Base-by-base conservation (phyloP, 805 yeast genomes). In the Kuraishia capsulata region DNA sequence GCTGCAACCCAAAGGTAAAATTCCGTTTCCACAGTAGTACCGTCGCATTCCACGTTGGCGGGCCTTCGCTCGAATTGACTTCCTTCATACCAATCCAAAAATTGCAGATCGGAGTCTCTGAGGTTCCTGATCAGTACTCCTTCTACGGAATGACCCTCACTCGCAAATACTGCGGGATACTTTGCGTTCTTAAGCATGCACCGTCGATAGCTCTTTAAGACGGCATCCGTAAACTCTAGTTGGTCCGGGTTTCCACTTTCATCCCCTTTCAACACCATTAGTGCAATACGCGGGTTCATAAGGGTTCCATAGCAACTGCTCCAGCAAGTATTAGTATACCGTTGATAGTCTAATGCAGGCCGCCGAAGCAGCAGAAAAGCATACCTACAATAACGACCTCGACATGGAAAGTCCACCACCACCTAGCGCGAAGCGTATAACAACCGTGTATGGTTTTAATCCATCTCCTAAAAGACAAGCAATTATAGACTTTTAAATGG, bases 11-110 rank as follows among this genome's bases (percentile, higher is more conserved):
- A 36, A 6, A 11, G 14, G 38, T 28, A 36, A 5, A 20, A 24
- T 14, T 36, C 25, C 4, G 38, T 29, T 13, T 10, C 17, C 21
- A 16, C 33, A 5, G 8, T 31, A 16, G 23, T 5, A 16, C 36
- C 25, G 26, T 21, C 16, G 8, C 20, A n/a, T 28, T 33, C 36
- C 24, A 35, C 37, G 6, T 17, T 16, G 14, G 17, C 20, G 16
- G 17, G 4, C 13, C 30, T 21, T 5, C 38, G 14, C 16, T 36
- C 38, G 13, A 16, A 36, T 19, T 36, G 29, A 3, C 33, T 33
- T 0, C 53, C 52, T 35, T 48, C 52, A 18, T 41, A 48, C 32
- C 43, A 45, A 37, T 49, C 53, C 37, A 48, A 37, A 23, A 46
- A 44, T 28, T 39, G 28, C 11, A 49, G 8, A 20, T 44, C 49